Percentiles rank a stretch among this genome's conserved stretches.
phyloP scores from a whole-genome alignment of 257 asterid species.

The Eustoma russellianum region DNA sequence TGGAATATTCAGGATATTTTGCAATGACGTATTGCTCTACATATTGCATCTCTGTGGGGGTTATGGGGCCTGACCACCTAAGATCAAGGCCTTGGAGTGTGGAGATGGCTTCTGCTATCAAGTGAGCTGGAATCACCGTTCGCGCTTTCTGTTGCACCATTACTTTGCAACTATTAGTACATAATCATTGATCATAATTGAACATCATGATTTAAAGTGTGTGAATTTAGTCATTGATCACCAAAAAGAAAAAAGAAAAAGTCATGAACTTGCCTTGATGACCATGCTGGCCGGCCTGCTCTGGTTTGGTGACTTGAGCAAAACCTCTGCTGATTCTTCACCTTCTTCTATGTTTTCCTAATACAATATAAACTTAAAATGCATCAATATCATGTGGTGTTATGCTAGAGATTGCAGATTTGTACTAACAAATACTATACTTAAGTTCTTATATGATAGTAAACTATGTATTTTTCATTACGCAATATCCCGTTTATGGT shows the following conservation, averaged over 20 bases:
- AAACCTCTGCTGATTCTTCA: constrained; percentile 43
- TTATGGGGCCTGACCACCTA: constrained; percentile 88
- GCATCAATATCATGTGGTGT: too few species aligned
- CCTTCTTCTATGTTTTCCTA: constrained; percentile 31
- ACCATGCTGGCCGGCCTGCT: constrained; percentile 81
- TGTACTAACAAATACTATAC: neutral
- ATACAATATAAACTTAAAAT: neutral
- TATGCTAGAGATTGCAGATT: neutral
- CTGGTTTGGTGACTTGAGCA: constrained; percentile 36
- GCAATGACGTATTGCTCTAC: constrained; percentile 71
- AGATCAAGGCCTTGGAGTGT: constrained; percentile 69
- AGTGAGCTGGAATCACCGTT: constrained; percentile 67
- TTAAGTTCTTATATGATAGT: neutral
- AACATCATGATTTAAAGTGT: too few species aligned
- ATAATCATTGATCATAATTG: too few species aligned
- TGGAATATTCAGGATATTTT: constrained; percentile 66
- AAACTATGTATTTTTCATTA: constrained; percentile 35
- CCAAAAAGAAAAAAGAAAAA: neutral
- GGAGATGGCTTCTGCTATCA: constrained; percentile 81
- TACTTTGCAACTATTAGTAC: neutral
- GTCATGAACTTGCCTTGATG: constrained; percentile 40
- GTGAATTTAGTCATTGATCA: neutral
- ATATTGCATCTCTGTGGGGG: constrained; percentile 65
- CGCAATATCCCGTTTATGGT: too few species aligned
- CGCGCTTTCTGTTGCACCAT: constrained; percentile 43